Percentiles rank a stretch among this genome's conserved stretches.
These are phyloP conservation scores for Phyllachora maydis DNA, from an alignment of 2,329 filamentous ascomycete species.

Conservation along the genomic window DNA sequence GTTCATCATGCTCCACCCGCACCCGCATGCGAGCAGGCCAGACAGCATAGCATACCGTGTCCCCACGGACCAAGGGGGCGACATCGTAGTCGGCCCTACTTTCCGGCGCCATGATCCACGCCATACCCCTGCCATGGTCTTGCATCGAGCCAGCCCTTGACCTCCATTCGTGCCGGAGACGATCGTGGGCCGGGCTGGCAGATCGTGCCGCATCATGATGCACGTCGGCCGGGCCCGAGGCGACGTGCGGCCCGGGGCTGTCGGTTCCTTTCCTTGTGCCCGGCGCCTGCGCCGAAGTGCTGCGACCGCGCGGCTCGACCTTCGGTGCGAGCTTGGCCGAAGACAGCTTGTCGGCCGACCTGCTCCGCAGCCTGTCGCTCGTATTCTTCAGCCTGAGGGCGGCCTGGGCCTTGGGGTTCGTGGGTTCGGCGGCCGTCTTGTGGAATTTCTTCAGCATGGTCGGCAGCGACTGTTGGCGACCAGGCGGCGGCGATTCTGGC, in stretches of 20 bases:
- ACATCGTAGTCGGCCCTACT: constrained; percentile 34
- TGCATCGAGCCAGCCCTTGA: constrained; percentile 33
- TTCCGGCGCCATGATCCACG: constrained; percentile 35
- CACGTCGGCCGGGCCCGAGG: constrained; percentile 9
- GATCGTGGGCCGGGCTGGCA: constrained; percentile 21
- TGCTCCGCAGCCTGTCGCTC: constrained; percentile 1
- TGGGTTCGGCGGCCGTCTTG: background rate
- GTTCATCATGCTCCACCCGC: constrained; percentile 1
- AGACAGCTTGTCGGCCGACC: constrained; percentile 2
- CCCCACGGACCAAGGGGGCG: constrained; percentile 25
- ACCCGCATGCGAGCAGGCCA: background rate
- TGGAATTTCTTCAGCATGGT: constrained; percentile 1
- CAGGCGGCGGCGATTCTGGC: background rate
- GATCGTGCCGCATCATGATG: constrained; percentile 13
- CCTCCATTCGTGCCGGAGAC: constrained; percentile 19
- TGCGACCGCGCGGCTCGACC: constrained; percentile 19
- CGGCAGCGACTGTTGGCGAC: background rate
- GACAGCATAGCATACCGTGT: constrained; percentile 32
- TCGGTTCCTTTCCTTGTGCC: constrained; percentile 8
- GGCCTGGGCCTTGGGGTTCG: background rate
- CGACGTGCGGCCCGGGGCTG: constrained; percentile 11
- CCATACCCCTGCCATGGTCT: constrained; percentile 19
- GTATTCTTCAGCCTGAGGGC: constrained; percentile 3
- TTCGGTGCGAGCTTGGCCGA: constrained; percentile 5
- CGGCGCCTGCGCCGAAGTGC: constrained; percentile 24